Base-by-base conservation (phyloP, 1,284 basidiomycete genomes). In the Trametes polyzona region DNA sequence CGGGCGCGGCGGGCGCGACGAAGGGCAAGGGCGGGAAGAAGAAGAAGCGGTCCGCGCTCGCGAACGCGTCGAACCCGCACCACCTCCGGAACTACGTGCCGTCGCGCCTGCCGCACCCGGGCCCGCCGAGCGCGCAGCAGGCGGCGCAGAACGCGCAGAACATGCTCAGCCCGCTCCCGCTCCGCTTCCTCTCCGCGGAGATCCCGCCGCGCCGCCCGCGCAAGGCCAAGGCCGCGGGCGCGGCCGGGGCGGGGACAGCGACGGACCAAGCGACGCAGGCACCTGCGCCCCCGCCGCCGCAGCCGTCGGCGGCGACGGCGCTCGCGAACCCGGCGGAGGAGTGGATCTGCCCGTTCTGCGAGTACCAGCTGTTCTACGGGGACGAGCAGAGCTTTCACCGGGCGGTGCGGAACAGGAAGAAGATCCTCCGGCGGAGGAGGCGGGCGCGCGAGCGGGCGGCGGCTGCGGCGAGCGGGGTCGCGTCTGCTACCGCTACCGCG, bases 261-360 rank as follows among this genome's bases (percentile, higher is more conserved):
- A 79, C 79, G 52, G 37, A 41, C 29, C 51, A 49, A 19, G 47
- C 52, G 40, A 48, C 14, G 12, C 33, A 35, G 40, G 59, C 54
- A 14, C 59, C 71, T 11, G 71, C 69, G 5, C 69, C 63, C 47
- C 19, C 47, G 24, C 52, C 52, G 26, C 42, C 50, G 26, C 51
- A 61, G 10, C 58, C 52, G 26, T 57, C 72, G 19, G 71, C 69
- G 8, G 70, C 63, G 50, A 49, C 76, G 44, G 77, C 78, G 64
- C 71, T 87, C 54, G 80, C 79, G 54, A 78, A 83, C 67, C 86
- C 88, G 8, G 80, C 78, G 50, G 92, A 93, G 30, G 93, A 95
- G 70, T 95, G 92, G 87, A 88, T 95, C 61, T 96, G 93, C 69
- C 83, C 88, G 62, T 89, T 90, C 67, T 96, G 93, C 77, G 93